Evolutionary conservation across 2,329 filamentous ascomycete genomes (phyloP).

Genomic region (Xylaria polymorpha): DNA sequence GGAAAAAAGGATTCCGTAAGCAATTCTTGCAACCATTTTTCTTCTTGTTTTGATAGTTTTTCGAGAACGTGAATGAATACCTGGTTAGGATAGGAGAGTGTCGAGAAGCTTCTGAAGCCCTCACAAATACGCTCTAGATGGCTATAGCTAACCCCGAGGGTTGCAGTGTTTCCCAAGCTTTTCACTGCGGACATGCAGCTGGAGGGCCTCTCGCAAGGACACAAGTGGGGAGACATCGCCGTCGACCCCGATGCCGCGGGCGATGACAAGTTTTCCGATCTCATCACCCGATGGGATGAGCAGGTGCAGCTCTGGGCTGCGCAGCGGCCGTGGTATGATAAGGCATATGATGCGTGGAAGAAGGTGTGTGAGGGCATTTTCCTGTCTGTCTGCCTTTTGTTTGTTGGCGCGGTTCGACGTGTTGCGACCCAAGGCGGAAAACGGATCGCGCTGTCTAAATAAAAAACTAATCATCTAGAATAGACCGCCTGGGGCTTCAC

Average conservation of each 20-base stretch:
- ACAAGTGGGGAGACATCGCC: neutral
- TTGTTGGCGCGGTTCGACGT: neutral
- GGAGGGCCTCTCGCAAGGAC: accelerated
- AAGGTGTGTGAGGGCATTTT: neutral
- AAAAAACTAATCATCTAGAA: neutral
- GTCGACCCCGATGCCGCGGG: neutral
- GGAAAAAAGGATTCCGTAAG: neutral
- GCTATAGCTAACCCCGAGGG: no score
- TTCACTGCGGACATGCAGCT: neutral
- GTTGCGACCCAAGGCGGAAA: neutral
- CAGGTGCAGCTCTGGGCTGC: neutral
- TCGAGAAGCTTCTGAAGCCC: no score
- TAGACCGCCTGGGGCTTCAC: conserved; percentile 10
- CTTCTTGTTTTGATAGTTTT: no score
- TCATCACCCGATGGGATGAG: neutral
- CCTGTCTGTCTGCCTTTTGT: neutral
- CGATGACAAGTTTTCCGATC: neutral
- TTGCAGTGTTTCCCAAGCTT: neutral
- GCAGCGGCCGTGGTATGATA: conserved; percentile 9
- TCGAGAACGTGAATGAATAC: no score
- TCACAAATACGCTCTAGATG: no score
- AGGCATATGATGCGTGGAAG: neutral
- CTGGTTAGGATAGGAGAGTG: no score
- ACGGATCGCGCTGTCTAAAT: no score
- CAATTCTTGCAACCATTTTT: no score